A percentile compares a stretch with the other conserved stretches of the same genome.
Evolutionary conservation across 352 stramenopile species (phyloP).

Genomic region (Pythium coloratum): DNA sequence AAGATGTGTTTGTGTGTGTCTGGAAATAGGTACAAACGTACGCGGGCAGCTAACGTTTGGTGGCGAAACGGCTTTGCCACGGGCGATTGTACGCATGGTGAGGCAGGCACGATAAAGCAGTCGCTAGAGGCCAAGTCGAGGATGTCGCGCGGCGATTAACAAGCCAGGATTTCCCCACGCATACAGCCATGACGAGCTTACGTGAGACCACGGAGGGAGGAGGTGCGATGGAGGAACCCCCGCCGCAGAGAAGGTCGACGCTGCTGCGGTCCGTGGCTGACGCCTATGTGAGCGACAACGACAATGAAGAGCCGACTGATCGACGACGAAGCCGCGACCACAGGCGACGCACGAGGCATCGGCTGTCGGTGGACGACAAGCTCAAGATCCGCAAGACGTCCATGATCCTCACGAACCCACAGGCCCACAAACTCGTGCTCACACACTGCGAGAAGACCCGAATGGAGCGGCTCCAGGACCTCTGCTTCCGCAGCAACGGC

Average conservation of each 20-base stretch:
- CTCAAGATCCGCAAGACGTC: slow-evolving; percentile 51
- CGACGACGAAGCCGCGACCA: background rate
- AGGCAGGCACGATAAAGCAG: background rate
- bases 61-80: background rate
- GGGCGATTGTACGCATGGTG: background rate
- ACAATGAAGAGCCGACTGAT: slow-evolving; percentile 1
- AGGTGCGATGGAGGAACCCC: background rate
- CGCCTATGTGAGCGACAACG: slow-evolving; percentile 7
- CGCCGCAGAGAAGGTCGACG: slow-evolving; percentile 10
- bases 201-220: background rate
- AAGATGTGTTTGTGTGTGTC: background rate
- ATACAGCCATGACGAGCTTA: slow-evolving; percentile 9
- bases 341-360: slow-evolving; percentile 7
- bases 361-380: slow-evolving; percentile 43
- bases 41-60: background rate
- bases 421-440: slow-evolving; percentile 38
- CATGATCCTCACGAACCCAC: slow-evolving; percentile 46
- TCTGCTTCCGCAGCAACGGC: slow-evolving; percentile 30
- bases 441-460: slow-evolving; percentile 42
- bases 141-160: background rate
- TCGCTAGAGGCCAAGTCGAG: background rate
- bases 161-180: background rate
- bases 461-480: slow-evolving; percentile 43
- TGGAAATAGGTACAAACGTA: background rate
- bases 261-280: slow-evolving; percentile 21